A percentile compares a stretch with the other conserved stretches of the same genome.
Evolutionary conservation across 192 early-diverging fungal genomes (phyloP).

Genomic region (Coemansia interrupta): DNA sequence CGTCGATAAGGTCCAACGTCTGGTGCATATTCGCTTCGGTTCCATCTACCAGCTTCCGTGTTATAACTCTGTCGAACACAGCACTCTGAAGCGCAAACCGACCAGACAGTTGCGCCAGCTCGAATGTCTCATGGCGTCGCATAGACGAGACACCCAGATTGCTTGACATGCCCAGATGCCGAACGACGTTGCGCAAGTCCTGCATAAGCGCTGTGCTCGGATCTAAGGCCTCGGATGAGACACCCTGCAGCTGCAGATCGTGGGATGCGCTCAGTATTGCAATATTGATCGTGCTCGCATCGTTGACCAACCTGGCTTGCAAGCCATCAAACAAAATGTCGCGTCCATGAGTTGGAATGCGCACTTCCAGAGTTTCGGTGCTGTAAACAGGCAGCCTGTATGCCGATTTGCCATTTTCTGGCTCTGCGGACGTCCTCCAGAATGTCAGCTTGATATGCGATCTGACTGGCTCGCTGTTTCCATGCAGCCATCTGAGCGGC

Average conservation of each 20-base stretch:
- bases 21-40: conserved; percentile 19
- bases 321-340: conserved; percentile 10
- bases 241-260: conserved; percentile 22
- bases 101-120: conserved; percentile 3
- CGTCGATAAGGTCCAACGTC: conserved; percentile 36
- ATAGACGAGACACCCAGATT: not conserved
- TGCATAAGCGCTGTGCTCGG: not conserved
- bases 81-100: conserved; percentile 17
- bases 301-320: conserved; percentile 4
- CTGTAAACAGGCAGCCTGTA: conserved; percentile 19
- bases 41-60: conserved; percentile 3
- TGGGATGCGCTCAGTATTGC: conserved; percentile 27
- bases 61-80: conserved; percentile 24
- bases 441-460: conserved; percentile 28
- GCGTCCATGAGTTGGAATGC: conserved; percentile 10
- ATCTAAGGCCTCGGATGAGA: conserved; percentile 5
- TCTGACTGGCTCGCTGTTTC: not conserved
- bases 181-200: conserved; percentile 8
- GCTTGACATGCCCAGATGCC: conserved; percentile 7
- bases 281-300: conserved; percentile 14
- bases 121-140: conserved; percentile 19
- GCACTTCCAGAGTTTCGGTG: conserved; percentile 16
- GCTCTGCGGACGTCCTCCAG: not conserved
- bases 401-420: conserved; percentile 2
- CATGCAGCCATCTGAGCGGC: conserved; percentile 35